Percentiles rank a stretch among this genome's conserved stretches.
Evolutionary conservation across 345 rosid species (phyloP).

Genomic region (Limnanthes douglasii): DNA sequence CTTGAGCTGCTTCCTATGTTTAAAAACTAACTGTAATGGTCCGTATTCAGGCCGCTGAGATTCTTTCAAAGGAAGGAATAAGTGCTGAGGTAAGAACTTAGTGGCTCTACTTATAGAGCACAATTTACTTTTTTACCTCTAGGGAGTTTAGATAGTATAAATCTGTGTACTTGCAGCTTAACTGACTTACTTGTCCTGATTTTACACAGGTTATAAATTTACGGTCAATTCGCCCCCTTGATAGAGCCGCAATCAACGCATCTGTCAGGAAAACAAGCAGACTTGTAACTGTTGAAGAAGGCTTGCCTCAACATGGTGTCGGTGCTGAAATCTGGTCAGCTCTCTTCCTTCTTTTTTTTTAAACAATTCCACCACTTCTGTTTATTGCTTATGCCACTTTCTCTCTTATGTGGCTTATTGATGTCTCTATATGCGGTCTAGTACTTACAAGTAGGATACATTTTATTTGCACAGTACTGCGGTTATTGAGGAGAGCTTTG

Average conservation of each 20-base stretch:
- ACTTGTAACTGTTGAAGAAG: conserved; percentile 91
- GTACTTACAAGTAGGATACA: too few relatives aligned
- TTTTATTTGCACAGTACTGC: conserved; percentile 28
- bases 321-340: conserved; percentile 84
- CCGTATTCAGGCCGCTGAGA: conserved; percentile 58
- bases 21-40: background rate
- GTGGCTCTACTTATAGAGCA: background rate
- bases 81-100: conserved; percentile 71
- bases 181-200: background rate
- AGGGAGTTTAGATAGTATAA: background rate
- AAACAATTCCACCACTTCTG: background rate
- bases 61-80: conserved; percentile 77
- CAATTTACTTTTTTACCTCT: background rate
- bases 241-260: conserved; percentile 65
- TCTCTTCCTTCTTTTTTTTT: conserved; percentile 5
- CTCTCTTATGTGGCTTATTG: background rate
- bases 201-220: conserved; percentile 56
- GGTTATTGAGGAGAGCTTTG: conserved; percentile 76
- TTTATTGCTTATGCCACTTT: background rate
- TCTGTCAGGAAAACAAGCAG: conserved; percentile 95
- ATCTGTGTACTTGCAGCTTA: background rate
- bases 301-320: conserved; percentile 87
- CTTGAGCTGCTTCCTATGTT: background rate
- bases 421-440: background rate
- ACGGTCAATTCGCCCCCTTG: conserved; percentile 80